Evolutionary conservation across 345 rosid species (phyloP), one percentile per base, ranked within the genome.

Genomic region (Combretum micranthum): DNA sequence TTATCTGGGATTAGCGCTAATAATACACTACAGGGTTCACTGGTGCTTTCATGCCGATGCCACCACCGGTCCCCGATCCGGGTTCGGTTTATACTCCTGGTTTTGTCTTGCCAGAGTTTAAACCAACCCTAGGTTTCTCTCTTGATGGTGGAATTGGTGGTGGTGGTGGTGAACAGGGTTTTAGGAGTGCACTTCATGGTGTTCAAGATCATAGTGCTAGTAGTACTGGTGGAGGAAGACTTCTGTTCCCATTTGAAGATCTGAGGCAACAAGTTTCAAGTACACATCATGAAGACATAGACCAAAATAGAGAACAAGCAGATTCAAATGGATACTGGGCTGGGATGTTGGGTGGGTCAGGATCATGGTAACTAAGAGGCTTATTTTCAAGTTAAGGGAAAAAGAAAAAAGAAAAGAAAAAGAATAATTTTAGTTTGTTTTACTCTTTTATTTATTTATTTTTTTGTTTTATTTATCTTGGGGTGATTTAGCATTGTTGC

Each of bases 271-370:
- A 81, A 69, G 91, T 79, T 45, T 73, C 94, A 54, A 83, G 44
- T 65, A 66, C 78, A 10, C 69, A 59, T 46, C 47, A 52, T 50
- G 43, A 57, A 55, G 60, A 69, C 20, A 64, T 57, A 59, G 70
- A 84, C 17, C 19, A 52, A 17, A 46, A 49, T n/a, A 77, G 73
- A 61, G 71, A 68, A 53, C 85, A 71, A 52, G 72, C 73, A 54
- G 82, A 73, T n/a, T 74, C 93, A 22, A 58, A 75, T 54, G 98
- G 91, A 13, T 92, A 81, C 66, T 92, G 98, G 98, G 82, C 86
- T 73, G 96, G 96, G 57, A 85, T 86, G 87, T 70, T 92, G 67
- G 91, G 86, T 59, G 98, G 98, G 53, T 94, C 94, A 57, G 94
- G 97, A 74, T 81, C 97, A 72, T 92, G 96, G 98, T 85, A 80